Evolutionary conservation across 306 rosid genomes (phyloP).

Genomic region (Prunus salicina): DNA sequence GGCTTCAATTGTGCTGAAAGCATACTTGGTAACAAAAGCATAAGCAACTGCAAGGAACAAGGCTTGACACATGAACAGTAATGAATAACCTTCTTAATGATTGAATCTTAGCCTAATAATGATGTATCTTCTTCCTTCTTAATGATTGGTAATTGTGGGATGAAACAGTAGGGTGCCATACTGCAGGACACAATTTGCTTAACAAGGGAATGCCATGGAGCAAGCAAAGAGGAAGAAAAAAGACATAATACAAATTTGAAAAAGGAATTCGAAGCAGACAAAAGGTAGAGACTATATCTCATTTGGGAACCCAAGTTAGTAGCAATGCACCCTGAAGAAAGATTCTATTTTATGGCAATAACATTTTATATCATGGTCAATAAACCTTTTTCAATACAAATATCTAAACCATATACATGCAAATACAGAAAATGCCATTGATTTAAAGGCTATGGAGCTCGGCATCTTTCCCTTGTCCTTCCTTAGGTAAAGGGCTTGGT

Average conservation of each 20-base stretch:
- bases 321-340: neutral
- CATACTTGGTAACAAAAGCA: neutral
- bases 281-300: conserved; percentile 49
- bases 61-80: neutral
- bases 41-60: neutral
- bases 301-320: conserved; percentile 26
- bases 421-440: conserved; percentile 32
- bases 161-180: no score
- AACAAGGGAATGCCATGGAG: neutral
- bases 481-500: conserved; percentile 69
- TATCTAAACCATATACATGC: conserved; percentile 17
- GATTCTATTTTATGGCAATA: neutral
- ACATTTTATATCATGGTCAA: neutral
- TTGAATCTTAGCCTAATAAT: neutral
- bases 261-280: conserved; percentile 66
- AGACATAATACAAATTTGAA: conserved; percentile 46
- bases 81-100: neutral
- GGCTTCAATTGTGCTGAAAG: neutral
- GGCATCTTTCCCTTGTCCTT: conserved; percentile 71
- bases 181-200: no score
- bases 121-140: no score
- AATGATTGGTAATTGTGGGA: no score
- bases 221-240: conserved; percentile 31
- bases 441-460: conserved; percentile 44
- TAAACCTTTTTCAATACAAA: neutral